Evolutionary conservation across 106 monocot genomes (phyloP), one percentile per base, ranked within the genome.

Genomic region (Chionographis japonica): DNA sequence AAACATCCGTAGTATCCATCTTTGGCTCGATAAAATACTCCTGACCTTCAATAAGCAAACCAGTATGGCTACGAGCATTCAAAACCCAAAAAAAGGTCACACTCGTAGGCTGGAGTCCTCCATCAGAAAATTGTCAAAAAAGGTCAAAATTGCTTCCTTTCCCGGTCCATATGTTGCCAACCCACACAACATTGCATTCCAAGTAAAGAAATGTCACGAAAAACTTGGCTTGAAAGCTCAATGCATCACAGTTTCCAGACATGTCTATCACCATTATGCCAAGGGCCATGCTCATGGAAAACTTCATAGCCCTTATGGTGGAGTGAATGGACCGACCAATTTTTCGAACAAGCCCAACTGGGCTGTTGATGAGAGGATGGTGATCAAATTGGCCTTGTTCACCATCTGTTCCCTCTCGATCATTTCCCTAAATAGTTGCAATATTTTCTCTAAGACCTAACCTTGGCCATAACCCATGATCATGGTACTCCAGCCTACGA

Each of bases 1-100:
- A 86, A 78, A 71, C 90, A 90, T 4, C 90, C 83, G 60, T 86
- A 90, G 55, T 90, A 86, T 90, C 90, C 83, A 84, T 84, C 62
- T 90, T 86, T 17, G 81, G 80, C 65, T 83, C 52, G 13, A 90
- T 84, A 1, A 86, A 90, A 58, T 75, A 76, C 7, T 12, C 46
- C 0, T 76, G 72, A 2, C 90, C 90, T 65, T 90, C 83, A 3
- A 42, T 54, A 10, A 90, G 76, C n/a, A 90, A 70, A 19, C 90
- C 90, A 51, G 90, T 61, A 56, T 83, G 86, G 64, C 90, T 74
- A 16, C 90, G 84, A 0, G 83, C 90, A 70, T 84, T 90, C 58
- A 90, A 64, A 5, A 86, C 72, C 40, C 86, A 83, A 3, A 90
- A 73, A 35, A 78, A 90, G 17, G 90, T 90, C 73, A 90, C 81